These are phyloP conservation scores for Phytophthora rubi DNA, from an alignment of 352 stramenopile species.

Conservation along the genomic window DNA sequence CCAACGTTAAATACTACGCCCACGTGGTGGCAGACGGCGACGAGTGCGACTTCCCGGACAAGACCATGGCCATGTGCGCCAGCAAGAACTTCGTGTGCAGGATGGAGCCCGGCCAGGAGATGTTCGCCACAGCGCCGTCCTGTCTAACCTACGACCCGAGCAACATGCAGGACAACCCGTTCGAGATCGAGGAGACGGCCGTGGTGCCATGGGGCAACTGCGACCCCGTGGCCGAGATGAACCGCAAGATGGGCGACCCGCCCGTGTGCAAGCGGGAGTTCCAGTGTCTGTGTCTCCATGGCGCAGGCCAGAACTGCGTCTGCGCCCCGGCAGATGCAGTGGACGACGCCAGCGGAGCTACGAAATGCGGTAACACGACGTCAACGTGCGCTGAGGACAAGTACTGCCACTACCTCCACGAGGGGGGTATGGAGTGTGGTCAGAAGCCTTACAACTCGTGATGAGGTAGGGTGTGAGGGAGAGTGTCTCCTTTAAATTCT, in stretches of 20 bases:
- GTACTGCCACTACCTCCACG: conserved; percentile 54
- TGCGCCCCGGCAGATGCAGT: conserved; percentile 53
- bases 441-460: conserved; percentile 51
- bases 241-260: conserved; percentile 36
- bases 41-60: conserved; percentile 32
- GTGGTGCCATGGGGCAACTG: conserved; percentile 43
- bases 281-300: conserved; percentile 42
- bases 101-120: conserved; percentile 51
- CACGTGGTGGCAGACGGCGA: conserved; percentile 44
- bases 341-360: conserved; percentile 28
- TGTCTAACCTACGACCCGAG: conserved; percentile 48
- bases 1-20: conserved; percentile 29
- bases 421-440: conserved; percentile 40
- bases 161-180: conserved; percentile 43
- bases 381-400: conserved; percentile 32
- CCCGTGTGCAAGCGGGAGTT: conserved; percentile 54
- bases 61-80: conserved; percentile 48
- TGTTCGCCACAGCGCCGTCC: conserved; percentile 40
- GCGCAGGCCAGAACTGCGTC: conserved; percentile 27
- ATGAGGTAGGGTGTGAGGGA: background rate
- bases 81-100: conserved; percentile 54
- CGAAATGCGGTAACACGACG: conserved; percentile 30
- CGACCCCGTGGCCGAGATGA: conserved; percentile 32
- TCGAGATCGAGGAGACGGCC: conserved; percentile 37
- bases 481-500: background rate